Base-by-base conservation (phyloP, 441 rosid species). In the Gossypium gossypioides region DNA sequence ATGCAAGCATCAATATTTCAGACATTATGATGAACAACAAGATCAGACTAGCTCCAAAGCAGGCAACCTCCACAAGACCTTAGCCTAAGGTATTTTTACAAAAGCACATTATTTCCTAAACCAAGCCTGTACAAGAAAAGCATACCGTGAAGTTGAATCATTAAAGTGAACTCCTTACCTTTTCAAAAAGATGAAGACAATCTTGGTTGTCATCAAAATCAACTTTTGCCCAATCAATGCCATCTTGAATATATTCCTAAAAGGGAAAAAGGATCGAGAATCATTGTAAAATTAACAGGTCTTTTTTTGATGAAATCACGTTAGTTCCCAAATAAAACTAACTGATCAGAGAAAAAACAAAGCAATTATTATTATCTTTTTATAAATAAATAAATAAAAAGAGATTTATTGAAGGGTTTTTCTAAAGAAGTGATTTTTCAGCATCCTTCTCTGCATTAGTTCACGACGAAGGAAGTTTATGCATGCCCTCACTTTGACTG, bases 161-260 rank as follows among this genome's bases (percentile, higher is more conserved):
- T 61, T 1, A 54, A 52, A 22, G 32, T 32, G 18, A 24, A 46
- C 59, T 25, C 73, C 56, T 29, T 84, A 96, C 98, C 97, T 93
- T 90, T 82, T 95, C 99, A 80, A 95, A 95, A 74, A 95, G 99
- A 84, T 89, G 88, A 77, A 95, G 99, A 80, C 99, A 95, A 74
- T 88, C 92, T 79, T 95, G 97, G 78, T 95, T 95, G 82, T 95
- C 97, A 76, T 95, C 99, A 83, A 95, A 95, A 68, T 95, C 98
- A 82, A 92, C 97, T 81, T 85, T 91, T 18, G 97, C 81, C 99
- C 99, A 92, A 77, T 95, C 99, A 85, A 95, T 95, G 69, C 99
- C 99, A 85, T 95, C 99, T 77, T 92, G 99, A 76, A 92, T 81
- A 78, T 95, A 95, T 86, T 95, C 98, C 99, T 95, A 86, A 16